Percentiles rank a stretch among this genome's conserved stretches.
These are phyloP conservation scores for Chenopodium berlandieri DNA, from an alignment of 148 eudicot species.

Conservation along the genomic window DNA sequence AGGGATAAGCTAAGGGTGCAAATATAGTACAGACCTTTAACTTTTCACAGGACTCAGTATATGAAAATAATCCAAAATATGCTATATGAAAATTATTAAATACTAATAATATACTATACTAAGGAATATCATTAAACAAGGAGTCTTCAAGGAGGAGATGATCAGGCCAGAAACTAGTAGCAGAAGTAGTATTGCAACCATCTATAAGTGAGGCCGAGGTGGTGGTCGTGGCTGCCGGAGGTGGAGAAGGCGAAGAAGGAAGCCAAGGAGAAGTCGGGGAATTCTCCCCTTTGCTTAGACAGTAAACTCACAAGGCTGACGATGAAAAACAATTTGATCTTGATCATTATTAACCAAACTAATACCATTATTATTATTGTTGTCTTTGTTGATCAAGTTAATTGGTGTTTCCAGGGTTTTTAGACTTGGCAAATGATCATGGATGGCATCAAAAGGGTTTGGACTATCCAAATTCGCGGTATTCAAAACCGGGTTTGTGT, in stretches of 20 bases:
- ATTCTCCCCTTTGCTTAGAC: constrained; percentile 35
- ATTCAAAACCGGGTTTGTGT: constrained; percentile 28
- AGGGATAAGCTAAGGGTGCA: constrained; percentile 2
- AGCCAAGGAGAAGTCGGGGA: constrained; percentile 53
- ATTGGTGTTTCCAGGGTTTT: constrained; percentile 32
- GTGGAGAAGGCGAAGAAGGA: constrained; percentile 32
- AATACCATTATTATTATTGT: neutral
- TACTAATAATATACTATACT: neutral
- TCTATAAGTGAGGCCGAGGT: constrained; percentile 38
- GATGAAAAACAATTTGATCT: constrained; percentile 9
- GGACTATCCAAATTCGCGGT: constrained; percentile 13
- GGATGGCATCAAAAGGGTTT: constrained; percentile 29
- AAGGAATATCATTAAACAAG: constrained; percentile 54
- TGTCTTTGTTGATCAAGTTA: constrained; percentile 12
- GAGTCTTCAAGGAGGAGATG: constrained; percentile 66
- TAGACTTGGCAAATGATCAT: constrained; percentile 58
- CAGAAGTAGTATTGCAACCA: constrained; percentile 37
- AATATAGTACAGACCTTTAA: constrained; percentile 22
- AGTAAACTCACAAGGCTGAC: constrained; percentile 25
- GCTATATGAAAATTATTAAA: neutral
- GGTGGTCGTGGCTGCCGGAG: constrained; percentile 20
- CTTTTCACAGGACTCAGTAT: neutral
- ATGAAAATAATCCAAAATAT: neutral
- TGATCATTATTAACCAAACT: constrained; percentile 1
- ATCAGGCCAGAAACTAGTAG: constrained; percentile 58